Conservation (phyloP, 2,329 filamentous ascomycete genomes). For the Drechslerella stenobrocha region DNA sequence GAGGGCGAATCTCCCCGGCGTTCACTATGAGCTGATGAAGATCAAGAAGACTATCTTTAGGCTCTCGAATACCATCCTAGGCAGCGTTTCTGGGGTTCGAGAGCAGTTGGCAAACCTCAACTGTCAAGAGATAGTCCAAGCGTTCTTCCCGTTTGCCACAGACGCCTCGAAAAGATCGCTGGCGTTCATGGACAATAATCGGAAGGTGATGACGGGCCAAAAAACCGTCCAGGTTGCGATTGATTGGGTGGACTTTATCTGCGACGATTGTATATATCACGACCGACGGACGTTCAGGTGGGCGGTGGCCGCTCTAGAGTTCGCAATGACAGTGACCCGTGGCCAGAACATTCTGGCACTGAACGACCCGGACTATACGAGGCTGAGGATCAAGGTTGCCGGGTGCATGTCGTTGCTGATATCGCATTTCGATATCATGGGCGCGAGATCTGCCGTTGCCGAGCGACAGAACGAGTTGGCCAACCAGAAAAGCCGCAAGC, state of each 20-base stretch:
- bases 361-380: constrained; percentile 82
- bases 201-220: constrained; percentile 94
- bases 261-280: constrained; percentile 90
- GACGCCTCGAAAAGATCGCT: constrained; percentile 95
- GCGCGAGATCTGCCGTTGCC: constrained; percentile 88
- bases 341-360: constrained; percentile 91
- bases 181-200: constrained; percentile 92
- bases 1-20: constrained; percentile 86
- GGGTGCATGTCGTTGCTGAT: constrained; percentile 97
- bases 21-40: constrained; percentile 86
- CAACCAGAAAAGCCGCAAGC: constrained; percentile 72
- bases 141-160: constrained; percentile 97
- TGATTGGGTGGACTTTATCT: constrained; percentile 98
- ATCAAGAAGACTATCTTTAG: constrained; percentile 96
- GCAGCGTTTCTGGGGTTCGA: constrained; percentile 90
- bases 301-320: constrained; percentile 93
- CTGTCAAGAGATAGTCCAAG: constrained; percentile 94
- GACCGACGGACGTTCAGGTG: constrained; percentile 96
- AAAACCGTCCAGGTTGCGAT: constrained; percentile 90
- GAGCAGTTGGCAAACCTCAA: constrained; percentile 80
- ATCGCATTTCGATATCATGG: constrained; percentile 99
- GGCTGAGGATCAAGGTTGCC: constrained; percentile 81
- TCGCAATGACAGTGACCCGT: constrained; percentile 95
- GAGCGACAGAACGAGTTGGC: constrained; percentile 88
- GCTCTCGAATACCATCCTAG: constrained; percentile 96